These are phyloP conservation scores for Mortierella alpina DNA, from an alignment of 192 early-diverging fungal species.

Conservation along the genomic window DNA sequence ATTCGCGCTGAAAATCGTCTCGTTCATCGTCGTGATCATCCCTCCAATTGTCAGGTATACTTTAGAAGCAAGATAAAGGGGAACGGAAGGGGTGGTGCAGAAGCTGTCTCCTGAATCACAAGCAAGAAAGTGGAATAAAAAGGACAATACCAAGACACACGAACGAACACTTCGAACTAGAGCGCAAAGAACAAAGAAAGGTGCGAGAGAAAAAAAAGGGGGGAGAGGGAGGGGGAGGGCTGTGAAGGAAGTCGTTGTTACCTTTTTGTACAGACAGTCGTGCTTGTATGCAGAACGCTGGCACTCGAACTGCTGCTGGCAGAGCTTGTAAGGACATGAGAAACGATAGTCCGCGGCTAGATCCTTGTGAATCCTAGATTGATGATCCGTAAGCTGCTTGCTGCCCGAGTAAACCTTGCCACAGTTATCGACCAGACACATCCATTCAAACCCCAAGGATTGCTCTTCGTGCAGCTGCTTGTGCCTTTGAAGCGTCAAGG, in stretches of 20 bases:
- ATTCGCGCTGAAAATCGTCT: background rate
- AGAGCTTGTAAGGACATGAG: constrained; percentile 35
- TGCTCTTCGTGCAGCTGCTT: constrained; percentile 52
- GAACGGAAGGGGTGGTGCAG: no score
- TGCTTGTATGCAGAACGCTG: constrained; percentile 48
- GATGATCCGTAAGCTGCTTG: constrained; percentile 51
- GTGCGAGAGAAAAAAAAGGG: background rate
- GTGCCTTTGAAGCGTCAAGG: constrained; percentile 50
- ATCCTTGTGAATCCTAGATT: constrained; percentile 47
- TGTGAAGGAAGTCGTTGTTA: constrained; percentile 4
- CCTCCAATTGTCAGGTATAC: no score
- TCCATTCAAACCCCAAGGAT: constrained; percentile 47
- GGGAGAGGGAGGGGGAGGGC: background rate
- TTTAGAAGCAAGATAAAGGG: no score
- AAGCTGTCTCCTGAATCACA: background rate
- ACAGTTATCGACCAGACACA: constrained; percentile 33
- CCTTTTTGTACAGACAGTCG: constrained; percentile 40
- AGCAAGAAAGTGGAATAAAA: background rate
- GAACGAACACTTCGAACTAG: background rate
- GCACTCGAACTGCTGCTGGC: constrained; percentile 34
- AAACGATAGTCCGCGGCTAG: constrained; percentile 35
- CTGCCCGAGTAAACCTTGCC: constrained; percentile 48
- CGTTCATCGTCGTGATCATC: no score
- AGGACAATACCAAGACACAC: background rate
- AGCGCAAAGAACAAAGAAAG: background rate